phyloP scores from a whole-genome alignment of 73 alveolate species.

The Diophrys sp. region DNA sequence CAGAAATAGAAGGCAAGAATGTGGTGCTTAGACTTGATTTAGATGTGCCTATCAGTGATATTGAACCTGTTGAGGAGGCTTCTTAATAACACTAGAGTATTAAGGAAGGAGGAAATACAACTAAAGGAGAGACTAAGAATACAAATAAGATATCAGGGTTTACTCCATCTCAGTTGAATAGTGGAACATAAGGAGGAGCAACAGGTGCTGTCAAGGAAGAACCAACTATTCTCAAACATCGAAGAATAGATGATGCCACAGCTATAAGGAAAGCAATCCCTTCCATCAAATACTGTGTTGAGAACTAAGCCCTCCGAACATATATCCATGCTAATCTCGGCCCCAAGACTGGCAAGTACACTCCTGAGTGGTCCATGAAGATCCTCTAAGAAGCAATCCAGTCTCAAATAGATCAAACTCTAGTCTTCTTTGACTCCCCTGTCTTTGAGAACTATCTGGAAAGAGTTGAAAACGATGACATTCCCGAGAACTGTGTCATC shows the following conservation, averaged over 20 bases:
- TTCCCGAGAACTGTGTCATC: no score
- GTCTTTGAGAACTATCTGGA: constrained; percentile 46
- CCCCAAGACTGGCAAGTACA: constrained; percentile 39
- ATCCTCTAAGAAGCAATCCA: constrained; percentile 32
- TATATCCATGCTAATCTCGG: constrained; percentile 56
- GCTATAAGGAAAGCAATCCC: constrained; percentile 48
- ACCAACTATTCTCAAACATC: constrained; percentile 5
- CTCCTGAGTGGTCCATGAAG: constrained; percentile 53
- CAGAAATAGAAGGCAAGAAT: constrained; percentile 66
- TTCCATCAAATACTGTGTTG: constrained; percentile 57
- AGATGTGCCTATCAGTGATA: constrained; percentile 58
- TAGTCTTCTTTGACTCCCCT: constrained; percentile 54
- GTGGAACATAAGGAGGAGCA: background rate
- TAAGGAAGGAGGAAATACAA: background rate
- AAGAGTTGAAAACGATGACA: constrained; percentile 52
- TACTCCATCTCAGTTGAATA: background rate
- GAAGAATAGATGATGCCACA: constrained; percentile 40
- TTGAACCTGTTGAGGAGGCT: constrained; percentile 42
- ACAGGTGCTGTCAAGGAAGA: constrained; percentile 1
- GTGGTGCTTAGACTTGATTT: constrained; percentile 68
- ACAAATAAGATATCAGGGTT: no score
- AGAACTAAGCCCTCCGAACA: constrained; percentile 62
- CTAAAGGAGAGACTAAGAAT: background rate
- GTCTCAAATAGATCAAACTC: constrained; percentile 44
- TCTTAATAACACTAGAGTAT: background rate